These are phyloP conservation scores for Orbilia oligospora DNA, from an alignment of 2,329 filamentous ascomycete species.

Conservation along the genomic window DNA sequence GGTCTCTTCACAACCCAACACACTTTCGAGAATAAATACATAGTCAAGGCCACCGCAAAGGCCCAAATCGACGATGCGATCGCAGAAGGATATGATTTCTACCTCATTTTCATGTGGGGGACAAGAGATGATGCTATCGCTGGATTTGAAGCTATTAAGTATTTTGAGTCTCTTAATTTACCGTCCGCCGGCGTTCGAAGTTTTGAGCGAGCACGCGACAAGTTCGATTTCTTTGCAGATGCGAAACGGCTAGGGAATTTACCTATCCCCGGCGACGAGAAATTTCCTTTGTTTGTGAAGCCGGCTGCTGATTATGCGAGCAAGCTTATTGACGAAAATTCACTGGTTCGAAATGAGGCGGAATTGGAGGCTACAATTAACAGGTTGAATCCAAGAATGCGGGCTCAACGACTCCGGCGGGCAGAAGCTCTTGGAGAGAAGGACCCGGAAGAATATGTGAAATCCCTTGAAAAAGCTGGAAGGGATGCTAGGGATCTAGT, in stretches of 20 bases:
- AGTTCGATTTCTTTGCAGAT: slow-evolving; percentile 14
- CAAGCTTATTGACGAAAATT: slow-evolving; percentile 15
- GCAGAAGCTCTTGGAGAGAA: neutral
- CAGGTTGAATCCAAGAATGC: slow-evolving; percentile 11
- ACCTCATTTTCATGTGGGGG: slow-evolving; percentile 12
- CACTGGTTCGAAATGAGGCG: slow-evolving; percentile 3
- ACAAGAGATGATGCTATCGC: slow-evolving; percentile 13
- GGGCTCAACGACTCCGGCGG: slow-evolving; percentile 10
- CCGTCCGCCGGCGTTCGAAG: slow-evolving; percentile 14
- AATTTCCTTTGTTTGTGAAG: slow-evolving; percentile 8
- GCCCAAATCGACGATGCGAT: slow-evolving; percentile 17
- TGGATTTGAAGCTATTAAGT: slow-evolving; percentile 21
- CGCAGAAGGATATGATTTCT: slow-evolving; percentile 26
- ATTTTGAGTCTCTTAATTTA: slow-evolving; percentile 9
- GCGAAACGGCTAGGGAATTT: slow-evolving; percentile 1
- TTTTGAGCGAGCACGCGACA: slow-evolving; percentile 6
- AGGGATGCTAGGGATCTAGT: slow-evolving; percentile 1
- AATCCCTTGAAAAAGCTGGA: neutral
- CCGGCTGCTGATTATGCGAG: slow-evolving; percentile 9
- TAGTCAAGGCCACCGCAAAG: slow-evolving; percentile 23
- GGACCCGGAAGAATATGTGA: slow-evolving; percentile 2
- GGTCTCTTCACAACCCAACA: slow-evolving; percentile 17
- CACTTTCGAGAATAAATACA: slow-evolving; percentile 16
- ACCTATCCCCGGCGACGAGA: slow-evolving; percentile 1
- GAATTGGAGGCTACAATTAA: slow-evolving; percentile 9